Conservation (phyloP, 1,284 basidiomycete species). For the Meira miltonrushii region DNA sequence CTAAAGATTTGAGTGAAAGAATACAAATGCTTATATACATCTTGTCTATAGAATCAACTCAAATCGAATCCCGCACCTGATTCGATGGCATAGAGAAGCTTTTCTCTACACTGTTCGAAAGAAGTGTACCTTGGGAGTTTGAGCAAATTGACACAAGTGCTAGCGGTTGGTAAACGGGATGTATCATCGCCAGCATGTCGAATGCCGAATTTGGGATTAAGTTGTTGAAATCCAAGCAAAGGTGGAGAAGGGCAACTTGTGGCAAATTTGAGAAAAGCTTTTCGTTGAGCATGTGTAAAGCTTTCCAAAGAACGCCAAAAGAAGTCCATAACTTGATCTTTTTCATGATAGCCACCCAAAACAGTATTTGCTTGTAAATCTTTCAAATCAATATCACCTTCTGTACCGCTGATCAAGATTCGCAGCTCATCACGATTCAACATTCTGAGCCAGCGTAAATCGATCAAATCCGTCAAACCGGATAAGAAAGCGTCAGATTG, state of each 20-base stretch:
- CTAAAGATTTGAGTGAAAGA: neutral
- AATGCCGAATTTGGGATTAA: conserved; percentile 47
- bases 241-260: conserved; percentile 50
- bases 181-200: conserved; percentile 40
- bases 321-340: conserved; percentile 43
- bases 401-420: conserved; percentile 42
- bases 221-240: conserved; percentile 44
- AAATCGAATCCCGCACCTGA: conserved; percentile 50
- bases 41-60: conserved; percentile 4
- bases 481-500: conserved; percentile 69
- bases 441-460: conserved; percentile 49
- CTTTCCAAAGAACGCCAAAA: conserved; percentile 45
- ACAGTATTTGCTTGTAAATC: conserved; percentile 45
- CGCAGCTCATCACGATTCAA: conserved; percentile 47
- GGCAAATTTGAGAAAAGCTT: conserved; percentile 33
- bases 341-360: conserved; percentile 44
- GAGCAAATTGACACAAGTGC: conserved; percentile 49
- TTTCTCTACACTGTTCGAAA: conserved; percentile 33
- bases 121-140: conserved; percentile 46
- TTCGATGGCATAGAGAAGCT: conserved; percentile 46
- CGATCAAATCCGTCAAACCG: conserved; percentile 47
- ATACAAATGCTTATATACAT: neutral
- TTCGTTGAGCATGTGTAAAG: conserved; percentile 27
- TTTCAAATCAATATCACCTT: conserved; percentile 43
- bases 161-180: conserved; percentile 44